Conservation (phyloP, 257 asterid genomes). For the Ophiorrhiza pumila region DNA sequence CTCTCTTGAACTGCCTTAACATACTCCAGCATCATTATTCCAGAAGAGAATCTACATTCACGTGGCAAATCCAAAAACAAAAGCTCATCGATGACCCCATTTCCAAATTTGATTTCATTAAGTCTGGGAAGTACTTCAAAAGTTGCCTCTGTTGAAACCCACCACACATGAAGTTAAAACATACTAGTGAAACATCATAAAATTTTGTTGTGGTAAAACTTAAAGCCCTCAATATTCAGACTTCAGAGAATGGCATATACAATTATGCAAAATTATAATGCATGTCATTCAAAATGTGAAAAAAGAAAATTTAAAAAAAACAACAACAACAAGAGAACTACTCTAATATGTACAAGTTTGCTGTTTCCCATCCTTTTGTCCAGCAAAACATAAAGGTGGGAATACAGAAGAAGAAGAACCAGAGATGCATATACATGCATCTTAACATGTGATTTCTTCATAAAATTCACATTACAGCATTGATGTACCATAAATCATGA, state of each 20-base stretch:
- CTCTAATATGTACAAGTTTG: background rate
- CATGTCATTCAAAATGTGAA: background rate
- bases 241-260: background rate
- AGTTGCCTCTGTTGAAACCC: slow-evolving; percentile 75
- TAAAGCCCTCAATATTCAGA: background rate
- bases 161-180: background rate
- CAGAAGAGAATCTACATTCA: slow-evolving; percentile 80
- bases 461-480: background rate
- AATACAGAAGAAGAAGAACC: background rate
- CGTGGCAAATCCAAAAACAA: slow-evolving; percentile 96
- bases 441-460: background rate
- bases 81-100: slow-evolving; percentile 86
- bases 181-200: background rate
- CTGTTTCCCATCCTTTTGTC: background rate
- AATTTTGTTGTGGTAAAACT: background rate
- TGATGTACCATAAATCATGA: background rate
- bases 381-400: background rate
- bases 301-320: too few species aligned
- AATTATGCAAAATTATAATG: background rate
- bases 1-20: slow-evolving; percentile 96
- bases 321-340: background rate
- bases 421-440: background rate
- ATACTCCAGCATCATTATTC: slow-evolving; percentile 92
- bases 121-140: slow-evolving; percentile 97
- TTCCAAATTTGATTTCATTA: slow-evolving; percentile 89